These are phyloP conservation scores for Globisporangium iwayamae DNA, from an alignment of 352 stramenopile genomes.

Conservation along the genomic window DNA sequence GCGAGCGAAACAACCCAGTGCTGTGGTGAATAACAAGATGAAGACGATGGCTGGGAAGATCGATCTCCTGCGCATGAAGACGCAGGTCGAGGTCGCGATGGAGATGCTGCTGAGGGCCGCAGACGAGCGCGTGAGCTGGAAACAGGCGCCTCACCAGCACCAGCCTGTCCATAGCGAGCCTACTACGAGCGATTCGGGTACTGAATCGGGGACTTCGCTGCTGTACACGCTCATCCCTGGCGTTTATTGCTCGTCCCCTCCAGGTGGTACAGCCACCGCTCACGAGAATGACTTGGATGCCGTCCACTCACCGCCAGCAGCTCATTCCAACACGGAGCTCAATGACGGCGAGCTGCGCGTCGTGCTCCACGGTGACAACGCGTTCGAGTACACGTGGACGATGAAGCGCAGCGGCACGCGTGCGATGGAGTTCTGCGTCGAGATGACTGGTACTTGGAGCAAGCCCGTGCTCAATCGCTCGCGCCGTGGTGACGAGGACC, in stretches of 20 bases:
- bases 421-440: constrained; percentile 68
- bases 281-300: not conserved
- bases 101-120: constrained; percentile 54
- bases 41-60: constrained; percentile 18
- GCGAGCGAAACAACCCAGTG: not conserved
- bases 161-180: not conserved
- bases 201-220: too few species aligned
- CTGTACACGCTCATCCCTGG: constrained; percentile 62
- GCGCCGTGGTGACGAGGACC: constrained; percentile 62
- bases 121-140: constrained; percentile 64
- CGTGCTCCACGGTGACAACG: constrained; percentile 74
- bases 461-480: constrained; percentile 81
- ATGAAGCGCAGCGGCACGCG: constrained; percentile 46
- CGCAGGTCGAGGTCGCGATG: constrained; percentile 52
- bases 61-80: constrained; percentile 45
- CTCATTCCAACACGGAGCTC: constrained; percentile 14
- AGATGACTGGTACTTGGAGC: constrained; percentile 60
- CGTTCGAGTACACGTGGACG: constrained; percentile 76
- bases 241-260: constrained; percentile 33
- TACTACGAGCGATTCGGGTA: not conserved
- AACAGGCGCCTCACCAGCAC: constrained; percentile 5
- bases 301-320: not conserved
- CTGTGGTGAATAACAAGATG: not conserved
- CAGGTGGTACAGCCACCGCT: not conserved
- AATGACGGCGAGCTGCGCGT: constrained; percentile 38